phyloP scores from a whole-genome alignment of 345 rosid species.

The Clarkia xantiana region DNA sequence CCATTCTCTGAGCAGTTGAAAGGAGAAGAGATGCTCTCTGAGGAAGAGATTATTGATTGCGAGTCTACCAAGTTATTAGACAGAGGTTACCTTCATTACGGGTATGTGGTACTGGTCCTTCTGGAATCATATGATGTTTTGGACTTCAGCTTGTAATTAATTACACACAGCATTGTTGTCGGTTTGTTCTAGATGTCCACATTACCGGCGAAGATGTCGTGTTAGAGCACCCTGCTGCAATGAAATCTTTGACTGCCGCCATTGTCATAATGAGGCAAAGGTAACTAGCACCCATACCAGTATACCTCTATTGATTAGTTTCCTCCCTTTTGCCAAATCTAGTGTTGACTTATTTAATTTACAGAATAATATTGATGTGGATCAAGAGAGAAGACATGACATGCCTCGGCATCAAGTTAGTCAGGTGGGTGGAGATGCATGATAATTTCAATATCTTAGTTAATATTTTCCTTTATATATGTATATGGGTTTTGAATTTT shows the following conservation, averaged over 20 bases:
- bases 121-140: neutral
- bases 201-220: slow-evolving; percentile 58
- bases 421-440: slow-evolving; percentile 24
- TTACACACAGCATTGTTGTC: neutral
- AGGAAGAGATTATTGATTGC: slow-evolving; percentile 10
- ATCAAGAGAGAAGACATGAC: slow-evolving; percentile 56
- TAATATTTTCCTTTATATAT: neutral
- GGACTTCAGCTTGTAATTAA: neutral
- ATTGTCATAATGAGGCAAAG: slow-evolving; percentile 78
- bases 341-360: neutral
- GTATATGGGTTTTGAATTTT: neutral
- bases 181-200: slow-evolving; percentile 42
- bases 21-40: slow-evolving; percentile 9
- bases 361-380: slow-evolving; percentile 53
- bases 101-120: slow-evolving; percentile 22
- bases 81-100: slow-evolving; percentile 50
- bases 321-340: neutral
- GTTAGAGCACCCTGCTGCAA: slow-evolving; percentile 84
- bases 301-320: neutral
- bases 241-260: slow-evolving; percentile 73
- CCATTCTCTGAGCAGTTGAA: slow-evolving; percentile 9
- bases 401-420: slow-evolving; percentile 61
- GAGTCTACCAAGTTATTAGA: slow-evolving; percentile 16
- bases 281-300: slow-evolving; percentile 10
- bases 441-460: neutral